These are phyloP conservation scores for Catenaria anguillulae DNA, from an alignment of 371 early-diverging fungal genomes.

Conservation along the genomic window DNA sequence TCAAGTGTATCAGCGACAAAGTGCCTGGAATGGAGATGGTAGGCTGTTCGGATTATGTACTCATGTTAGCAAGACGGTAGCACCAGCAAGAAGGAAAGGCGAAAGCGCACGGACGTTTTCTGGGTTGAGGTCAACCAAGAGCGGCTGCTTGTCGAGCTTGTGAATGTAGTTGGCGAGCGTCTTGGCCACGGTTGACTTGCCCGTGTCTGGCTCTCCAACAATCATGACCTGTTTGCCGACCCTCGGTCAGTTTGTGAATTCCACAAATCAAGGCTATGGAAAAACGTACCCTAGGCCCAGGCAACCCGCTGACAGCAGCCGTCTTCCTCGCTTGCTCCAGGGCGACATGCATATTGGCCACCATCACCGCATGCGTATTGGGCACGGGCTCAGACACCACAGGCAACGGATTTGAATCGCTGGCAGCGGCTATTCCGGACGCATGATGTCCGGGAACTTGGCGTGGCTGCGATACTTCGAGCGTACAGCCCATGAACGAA, in stretches of 20 bases:
- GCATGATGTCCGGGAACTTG: too few species aligned
- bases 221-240: neutral
- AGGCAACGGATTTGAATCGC: neutral
- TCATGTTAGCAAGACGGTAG: neutral
- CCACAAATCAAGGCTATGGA: neutral
- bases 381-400: neutral
- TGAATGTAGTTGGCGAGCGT: neutral
- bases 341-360: neutral
- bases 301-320: neutral
- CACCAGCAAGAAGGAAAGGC: neutral
- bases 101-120: neutral
- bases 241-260: neutral
- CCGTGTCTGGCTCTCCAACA: neutral
- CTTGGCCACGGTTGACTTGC: conserved; percentile 3
- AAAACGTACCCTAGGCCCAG: neutral
- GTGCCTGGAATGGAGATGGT: neutral
- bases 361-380: neutral
- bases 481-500: neutral
- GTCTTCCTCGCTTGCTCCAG: neutral
- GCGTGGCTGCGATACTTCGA: neutral
- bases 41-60: neutral
- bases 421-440: neutral
- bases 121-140: conserved; percentile 4
- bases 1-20: neutral
- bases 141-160: neutral